Percentiles rank a stretch among this genome's conserved stretches.
Conservation (phyloP, 352 stramenopile genomes). For the Aphanomyces stellatus region DNA sequence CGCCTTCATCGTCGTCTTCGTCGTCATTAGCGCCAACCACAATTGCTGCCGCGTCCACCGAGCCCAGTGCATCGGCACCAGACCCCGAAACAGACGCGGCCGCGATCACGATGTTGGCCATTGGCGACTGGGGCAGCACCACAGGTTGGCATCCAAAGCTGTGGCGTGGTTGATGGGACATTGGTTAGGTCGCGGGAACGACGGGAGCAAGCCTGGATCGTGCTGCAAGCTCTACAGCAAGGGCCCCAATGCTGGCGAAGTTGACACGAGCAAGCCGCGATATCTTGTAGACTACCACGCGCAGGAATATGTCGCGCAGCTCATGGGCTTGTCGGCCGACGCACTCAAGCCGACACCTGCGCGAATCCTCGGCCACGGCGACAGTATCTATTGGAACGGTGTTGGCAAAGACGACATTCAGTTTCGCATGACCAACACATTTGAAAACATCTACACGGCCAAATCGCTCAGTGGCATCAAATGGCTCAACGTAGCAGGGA, state of each 20-base stretch:
- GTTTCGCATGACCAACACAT: slow-evolving; percentile 78
- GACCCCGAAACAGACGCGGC: slow-evolving; percentile 11
- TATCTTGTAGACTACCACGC: slow-evolving; percentile 72
- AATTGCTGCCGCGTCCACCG: not conserved
- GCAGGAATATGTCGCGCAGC: slow-evolving; percentile 48
- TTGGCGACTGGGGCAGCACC: slow-evolving; percentile 61
- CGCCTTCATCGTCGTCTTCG: not conserved
- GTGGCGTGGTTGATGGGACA: not conserved
- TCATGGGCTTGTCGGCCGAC: slow-evolving; percentile 50
- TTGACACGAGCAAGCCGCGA: slow-evolving; percentile 17
- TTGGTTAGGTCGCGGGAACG: slow-evolving; percentile 6
- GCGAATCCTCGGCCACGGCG: slow-evolving; percentile 38
- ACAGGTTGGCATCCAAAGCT: slow-evolving; percentile 14
- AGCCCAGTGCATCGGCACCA: not conserved
- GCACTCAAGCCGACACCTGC: slow-evolving; percentile 53
- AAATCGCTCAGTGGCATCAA: slow-evolving; percentile 61
- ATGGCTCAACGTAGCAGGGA: slow-evolving; percentile 83
- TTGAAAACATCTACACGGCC: slow-evolving; percentile 79
- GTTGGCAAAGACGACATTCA: slow-evolving; percentile 44
- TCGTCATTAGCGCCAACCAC: not conserved
- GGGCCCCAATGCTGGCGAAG: slow-evolving; percentile 33
- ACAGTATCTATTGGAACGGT: slow-evolving; percentile 18
- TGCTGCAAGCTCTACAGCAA: slow-evolving; percentile 67
- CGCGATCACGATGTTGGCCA: slow-evolving; percentile 29
- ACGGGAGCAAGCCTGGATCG: slow-evolving; percentile 31